phyloP scores from a whole-genome alignment of 2,329 filamentous ascomycete genomes.

The Macroventuria anomochaeta region DNA sequence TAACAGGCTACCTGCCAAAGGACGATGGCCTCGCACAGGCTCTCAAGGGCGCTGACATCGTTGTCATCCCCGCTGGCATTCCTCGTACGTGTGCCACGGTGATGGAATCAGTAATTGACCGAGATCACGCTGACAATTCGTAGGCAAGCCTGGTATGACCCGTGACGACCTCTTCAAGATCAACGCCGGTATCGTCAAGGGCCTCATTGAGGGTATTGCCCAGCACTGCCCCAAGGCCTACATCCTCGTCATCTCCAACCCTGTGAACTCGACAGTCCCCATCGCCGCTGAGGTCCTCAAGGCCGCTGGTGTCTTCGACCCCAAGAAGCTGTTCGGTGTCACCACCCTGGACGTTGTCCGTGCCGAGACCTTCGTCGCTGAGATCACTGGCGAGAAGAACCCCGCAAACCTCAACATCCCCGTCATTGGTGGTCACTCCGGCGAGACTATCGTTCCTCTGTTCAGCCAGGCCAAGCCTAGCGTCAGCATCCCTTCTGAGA shows the following conservation, averaged over 20 bases:
- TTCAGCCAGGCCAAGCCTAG: constrained; percentile 88
- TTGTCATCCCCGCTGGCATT: constrained; percentile 97
- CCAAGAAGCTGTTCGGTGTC: constrained; percentile 96
- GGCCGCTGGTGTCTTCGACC: constrained; percentile 88
- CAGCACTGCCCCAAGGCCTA: constrained; percentile 91
- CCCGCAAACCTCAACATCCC: constrained; percentile 84
- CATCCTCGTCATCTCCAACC: constrained; percentile 98
- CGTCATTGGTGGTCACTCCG: constrained; percentile 96
- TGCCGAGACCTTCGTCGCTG: constrained; percentile 93
- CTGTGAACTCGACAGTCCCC: constrained; percentile 98
- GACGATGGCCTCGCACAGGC: constrained; percentile 84
- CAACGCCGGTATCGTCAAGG: constrained; percentile 97
- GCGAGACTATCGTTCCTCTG: constrained; percentile 95
- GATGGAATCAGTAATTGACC: constrained; percentile 1
- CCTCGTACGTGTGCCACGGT: constrained; percentile 69
- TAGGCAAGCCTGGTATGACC: constrained; percentile 99
- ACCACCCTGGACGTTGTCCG: constrained; percentile 98
- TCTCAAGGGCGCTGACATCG: constrained; percentile 91
- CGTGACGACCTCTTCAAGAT: constrained; percentile 99
- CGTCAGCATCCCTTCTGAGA: constrained; percentile 83
- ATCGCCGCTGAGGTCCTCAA: constrained; percentile 98
- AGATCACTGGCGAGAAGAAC: constrained; percentile 81
- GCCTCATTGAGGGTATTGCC: constrained; percentile 85
- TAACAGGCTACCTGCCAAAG: constrained; percentile 85
- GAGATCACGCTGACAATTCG: constrained; percentile 25